Conservation (phyloP, 345 rosid species). For the Citrus sinensis region DNA sequence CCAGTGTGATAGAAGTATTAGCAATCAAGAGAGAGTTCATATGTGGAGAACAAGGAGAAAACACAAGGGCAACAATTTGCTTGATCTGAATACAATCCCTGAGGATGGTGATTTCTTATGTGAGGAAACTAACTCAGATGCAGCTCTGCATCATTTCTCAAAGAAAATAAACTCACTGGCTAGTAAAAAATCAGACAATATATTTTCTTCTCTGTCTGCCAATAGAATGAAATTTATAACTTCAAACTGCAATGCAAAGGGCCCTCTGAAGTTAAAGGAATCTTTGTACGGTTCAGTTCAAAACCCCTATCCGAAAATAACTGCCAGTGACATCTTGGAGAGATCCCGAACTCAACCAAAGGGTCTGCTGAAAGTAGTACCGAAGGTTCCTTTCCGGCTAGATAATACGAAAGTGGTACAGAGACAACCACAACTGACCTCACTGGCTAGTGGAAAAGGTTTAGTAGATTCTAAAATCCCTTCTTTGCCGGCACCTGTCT, state of each 20-base stretch:
- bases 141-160: conserved; percentile 16
- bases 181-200: conserved; percentile 21
- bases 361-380: conserved; percentile 57
- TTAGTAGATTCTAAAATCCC: conserved; percentile 23
- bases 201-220: conserved; percentile 18
- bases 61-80: conserved; percentile 30
- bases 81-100: conserved; percentile 60
- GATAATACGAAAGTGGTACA: conserved; percentile 26
- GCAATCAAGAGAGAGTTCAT: conserved; percentile 35
- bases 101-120: conserved; percentile 27
- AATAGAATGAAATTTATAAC: conserved; percentile 20
- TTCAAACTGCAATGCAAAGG: conserved; percentile 33
- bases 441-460: conserved; percentile 22
- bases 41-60: conserved; percentile 46
- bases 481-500: conserved; percentile 26
- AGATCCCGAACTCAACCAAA: conserved; percentile 38
- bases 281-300: conserved; percentile 22
- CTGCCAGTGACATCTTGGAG: conserved; percentile 16
- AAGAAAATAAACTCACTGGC: conserved; percentile 26
- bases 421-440: conserved; percentile 23
- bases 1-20: conserved; percentile 27
- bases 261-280: conserved; percentile 41
- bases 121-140: conserved; percentile 30
- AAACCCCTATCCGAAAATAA: conserved; percentile 25
- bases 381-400: conserved; percentile 32